A percentile compares a stretch with the other conserved stretches of the same genome.
These are phyloP conservation scores for Emmonsiellopsis sp. DNA, from an alignment of 2,329 filamentous ascomycete genomes.

Conservation along the genomic window DNA sequence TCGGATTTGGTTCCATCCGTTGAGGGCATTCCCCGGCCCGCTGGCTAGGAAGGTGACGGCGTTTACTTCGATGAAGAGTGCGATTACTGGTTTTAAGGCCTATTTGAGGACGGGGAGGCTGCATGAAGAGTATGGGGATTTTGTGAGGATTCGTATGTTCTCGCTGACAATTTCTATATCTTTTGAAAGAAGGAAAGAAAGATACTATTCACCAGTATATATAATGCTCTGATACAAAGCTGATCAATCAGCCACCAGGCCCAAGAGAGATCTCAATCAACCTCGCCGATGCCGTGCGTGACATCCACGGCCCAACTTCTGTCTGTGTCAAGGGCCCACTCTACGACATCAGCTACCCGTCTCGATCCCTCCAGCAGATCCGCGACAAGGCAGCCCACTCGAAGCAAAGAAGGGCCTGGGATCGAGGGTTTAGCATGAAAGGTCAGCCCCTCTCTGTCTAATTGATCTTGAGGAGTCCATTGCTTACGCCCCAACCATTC, in stretches of 20 bases:
- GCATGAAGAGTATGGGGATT: slow-evolving; percentile 18
- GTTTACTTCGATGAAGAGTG: slow-evolving; percentile 11
- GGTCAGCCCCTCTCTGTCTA: slow-evolving; percentile 10
- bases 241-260: slow-evolving; percentile 5
- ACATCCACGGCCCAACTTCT: slow-evolving; percentile 12
- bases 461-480: background rate
- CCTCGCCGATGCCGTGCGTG: slow-evolving; percentile 9
- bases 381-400: slow-evolving; percentile 16
- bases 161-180: too few species aligned
- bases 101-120: slow-evolving; percentile 11
- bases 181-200: background rate
- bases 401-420: slow-evolving; percentile 17
- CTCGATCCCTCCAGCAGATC: slow-evolving; percentile 14
- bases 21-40: slow-evolving; percentile 17
- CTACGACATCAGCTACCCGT: slow-evolving; percentile 16
- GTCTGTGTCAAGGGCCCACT: slow-evolving; percentile 17
- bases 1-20: slow-evolving; percentile 17
- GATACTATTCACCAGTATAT: background rate
- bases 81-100: slow-evolving; percentile 9
- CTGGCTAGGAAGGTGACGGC: slow-evolving; percentile 12
- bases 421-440: slow-evolving; percentile 21
- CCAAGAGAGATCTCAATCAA: slow-evolving; percentile 14
- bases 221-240: background rate
- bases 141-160: slow-evolving; percentile 13
- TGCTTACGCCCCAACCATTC: background rate